A percentile compares a stretch with the other conserved stretches of the same genome.
phyloP scores from a whole-genome alignment of 2,329 filamentous ascomycete genomes.

The Clarireedia hainanense region DNA sequence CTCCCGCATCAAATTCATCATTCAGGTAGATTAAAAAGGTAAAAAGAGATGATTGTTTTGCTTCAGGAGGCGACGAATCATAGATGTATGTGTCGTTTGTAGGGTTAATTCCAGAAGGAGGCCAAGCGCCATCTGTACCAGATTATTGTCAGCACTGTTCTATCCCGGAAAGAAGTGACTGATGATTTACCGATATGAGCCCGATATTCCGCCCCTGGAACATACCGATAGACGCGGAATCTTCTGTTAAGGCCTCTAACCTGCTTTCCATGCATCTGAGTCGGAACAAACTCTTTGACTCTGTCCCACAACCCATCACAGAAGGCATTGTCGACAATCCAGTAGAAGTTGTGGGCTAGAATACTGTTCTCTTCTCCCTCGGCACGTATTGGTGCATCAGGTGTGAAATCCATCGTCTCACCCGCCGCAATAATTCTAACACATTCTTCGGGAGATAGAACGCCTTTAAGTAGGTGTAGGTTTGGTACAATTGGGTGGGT shows the following conservation, averaged over 20 bases:
- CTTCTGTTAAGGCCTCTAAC: constrained; percentile 60
- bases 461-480: constrained; percentile 50
- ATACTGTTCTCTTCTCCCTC: constrained; percentile 54
- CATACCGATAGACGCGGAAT: constrained; percentile 65
- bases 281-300: constrained; percentile 50
- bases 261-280: constrained; percentile 44
- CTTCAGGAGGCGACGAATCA: constrained; percentile 51
- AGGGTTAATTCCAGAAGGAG: constrained; percentile 55
- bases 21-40: constrained; percentile 65
- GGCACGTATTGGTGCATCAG: constrained; percentile 59
- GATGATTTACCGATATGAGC: constrained; percentile 48
- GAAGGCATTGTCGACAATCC: constrained; percentile 57
- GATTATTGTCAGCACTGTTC: background rate
- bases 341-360: constrained; percentile 67
- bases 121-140: constrained; percentile 56
- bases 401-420: constrained; percentile 57
- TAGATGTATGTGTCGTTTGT: constrained; percentile 47
- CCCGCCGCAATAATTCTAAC: constrained; percentile 58
- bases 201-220: constrained; percentile 64
- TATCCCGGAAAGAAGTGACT: background rate
- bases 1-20: constrained; percentile 63
- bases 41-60: constrained; percentile 59
- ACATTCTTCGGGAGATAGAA: constrained; percentile 55
- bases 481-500: constrained; percentile 54
- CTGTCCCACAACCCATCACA: constrained; percentile 56